These are phyloP conservation scores for Hanseniaspora hatyaiensis DNA, from an alignment of 805 yeast species.

Conservation along the genomic window DNA sequence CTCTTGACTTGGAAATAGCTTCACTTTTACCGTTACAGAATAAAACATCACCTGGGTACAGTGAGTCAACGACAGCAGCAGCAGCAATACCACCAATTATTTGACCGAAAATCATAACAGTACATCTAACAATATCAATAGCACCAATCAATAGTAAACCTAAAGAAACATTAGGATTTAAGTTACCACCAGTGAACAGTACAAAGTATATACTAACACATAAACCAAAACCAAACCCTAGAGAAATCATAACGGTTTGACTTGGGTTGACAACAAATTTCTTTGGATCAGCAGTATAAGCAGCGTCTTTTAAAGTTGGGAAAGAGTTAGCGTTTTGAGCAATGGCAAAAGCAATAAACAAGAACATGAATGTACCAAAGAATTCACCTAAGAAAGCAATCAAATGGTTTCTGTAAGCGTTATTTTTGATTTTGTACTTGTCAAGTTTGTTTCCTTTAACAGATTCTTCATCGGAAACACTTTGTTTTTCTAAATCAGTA, in stretches of 20 bases:
- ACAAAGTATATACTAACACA: constrained; percentile 53
- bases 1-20: constrained; percentile 61
- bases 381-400: constrained; percentile 71
- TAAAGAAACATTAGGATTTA: constrained; percentile 80
- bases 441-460: neutral
- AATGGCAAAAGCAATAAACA: constrained; percentile 71
- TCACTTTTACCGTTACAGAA: constrained; percentile 65
- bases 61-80: constrained; percentile 74
- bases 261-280: constrained; percentile 45
- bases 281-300: constrained; percentile 43
- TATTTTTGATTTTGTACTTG: constrained; percentile 19
- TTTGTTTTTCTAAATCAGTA: constrained; percentile 12
- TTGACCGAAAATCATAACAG: constrained; percentile 54
- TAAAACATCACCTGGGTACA: constrained; percentile 69
- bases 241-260: constrained; percentile 64
- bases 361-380: constrained; percentile 72
- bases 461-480: neutral
- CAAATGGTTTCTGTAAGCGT: constrained; percentile 44
- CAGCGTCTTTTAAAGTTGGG: constrained; percentile 25
- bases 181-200: constrained; percentile 75
- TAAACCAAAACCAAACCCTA: constrained; percentile 80
- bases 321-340: constrained; percentile 72
- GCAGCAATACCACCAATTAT: constrained; percentile 83
- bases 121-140: constrained; percentile 59
- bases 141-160: constrained; percentile 63